Evolutionary conservation across 2,329 filamentous ascomycete genomes (phyloP), one percentile per base, ranked within the genome.

Genomic region (Pseudogymnoascus sp.): DNA sequence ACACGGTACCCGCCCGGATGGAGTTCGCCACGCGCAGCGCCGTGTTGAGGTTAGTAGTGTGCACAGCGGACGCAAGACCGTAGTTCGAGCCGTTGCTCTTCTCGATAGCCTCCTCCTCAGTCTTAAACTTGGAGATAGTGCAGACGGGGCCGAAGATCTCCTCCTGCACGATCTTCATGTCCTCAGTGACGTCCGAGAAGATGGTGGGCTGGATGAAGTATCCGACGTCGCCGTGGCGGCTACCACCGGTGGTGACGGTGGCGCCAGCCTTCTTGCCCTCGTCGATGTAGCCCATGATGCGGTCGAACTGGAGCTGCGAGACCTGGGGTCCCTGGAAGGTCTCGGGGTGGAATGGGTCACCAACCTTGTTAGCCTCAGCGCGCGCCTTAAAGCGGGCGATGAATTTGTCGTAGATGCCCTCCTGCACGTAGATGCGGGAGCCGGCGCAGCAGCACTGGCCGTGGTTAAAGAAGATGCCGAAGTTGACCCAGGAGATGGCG

Each of bases 141-240:
- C 85, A 88, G 66, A 90, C 87, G 40, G 87, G 87, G 64, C 87
- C 87, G 74, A 90, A 90, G 75, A 90, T 89, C 75, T 90, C 87
- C 75, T 89, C 86, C 76, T 88, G 83, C 73, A 87, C 82, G 71
- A 90, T 89, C 81, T 86, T 88, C 86, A 89, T 89, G 75, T 89
- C 82, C 67, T 86, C 82, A 50, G 79, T 83, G 67, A 89, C 87
- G 71, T 87, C 83, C 70, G 83, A 83, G 82, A 90, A 89, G 77
- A 90, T 87, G 69, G 87, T 90, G 9, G 87, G 87, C 77, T 88
- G 79, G 73, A 90, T 88, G 80, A 88, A 90, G 80, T 84, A 89
- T 62, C 86, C 86, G 1, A 26, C 23, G 70, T 82, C 78, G 60
- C 86, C 86, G 74, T 84, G 83, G 71, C 86, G 85, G 71, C 83